Conservation (phyloP, 768 basidiomycete species). For the Russula earlei region DNA sequence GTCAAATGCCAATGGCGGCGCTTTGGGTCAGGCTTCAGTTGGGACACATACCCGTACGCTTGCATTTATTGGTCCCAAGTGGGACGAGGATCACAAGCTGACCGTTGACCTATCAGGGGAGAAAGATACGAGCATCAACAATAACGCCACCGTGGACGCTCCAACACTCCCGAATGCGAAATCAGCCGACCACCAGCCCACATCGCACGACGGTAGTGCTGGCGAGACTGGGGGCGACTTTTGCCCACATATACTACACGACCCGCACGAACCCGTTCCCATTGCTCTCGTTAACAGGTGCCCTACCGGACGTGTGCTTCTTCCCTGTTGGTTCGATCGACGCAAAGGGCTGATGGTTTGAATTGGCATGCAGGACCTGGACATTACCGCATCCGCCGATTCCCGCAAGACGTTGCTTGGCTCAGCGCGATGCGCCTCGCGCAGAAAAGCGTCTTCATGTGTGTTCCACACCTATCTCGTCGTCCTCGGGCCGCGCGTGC, state of each 20-base stretch:
- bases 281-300: slow-evolving; percentile 58
- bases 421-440: slow-evolving; percentile 54
- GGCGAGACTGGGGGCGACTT: slow-evolving; percentile 37
- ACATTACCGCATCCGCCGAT: slow-evolving; percentile 36
- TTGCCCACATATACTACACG: slow-evolving; percentile 51
- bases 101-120: neutral
- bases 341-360: neutral
- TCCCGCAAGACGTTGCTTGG: slow-evolving; percentile 62
- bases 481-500: neutral
- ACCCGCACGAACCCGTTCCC: slow-evolving; percentile 46
- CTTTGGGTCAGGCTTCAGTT: neutral
- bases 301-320: slow-evolving; percentile 28
- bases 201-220: slow-evolving; percentile 18
- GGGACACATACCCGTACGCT: neutral
- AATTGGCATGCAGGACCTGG: slow-evolving; percentile 29
- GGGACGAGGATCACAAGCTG: neutral
- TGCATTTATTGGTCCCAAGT: neutral
- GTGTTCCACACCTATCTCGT: slow-evolving; percentile 13
- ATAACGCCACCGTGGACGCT: neutral
- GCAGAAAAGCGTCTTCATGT: slow-evolving; percentile 53
- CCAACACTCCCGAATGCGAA: neutral
- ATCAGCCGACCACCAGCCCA: neutral
- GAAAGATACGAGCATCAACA: neutral
- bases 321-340: neutral
- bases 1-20: neutral